phyloP scores from a whole-genome alignment of 805 yeast species.

The Yamadazyma laniorum region DNA sequence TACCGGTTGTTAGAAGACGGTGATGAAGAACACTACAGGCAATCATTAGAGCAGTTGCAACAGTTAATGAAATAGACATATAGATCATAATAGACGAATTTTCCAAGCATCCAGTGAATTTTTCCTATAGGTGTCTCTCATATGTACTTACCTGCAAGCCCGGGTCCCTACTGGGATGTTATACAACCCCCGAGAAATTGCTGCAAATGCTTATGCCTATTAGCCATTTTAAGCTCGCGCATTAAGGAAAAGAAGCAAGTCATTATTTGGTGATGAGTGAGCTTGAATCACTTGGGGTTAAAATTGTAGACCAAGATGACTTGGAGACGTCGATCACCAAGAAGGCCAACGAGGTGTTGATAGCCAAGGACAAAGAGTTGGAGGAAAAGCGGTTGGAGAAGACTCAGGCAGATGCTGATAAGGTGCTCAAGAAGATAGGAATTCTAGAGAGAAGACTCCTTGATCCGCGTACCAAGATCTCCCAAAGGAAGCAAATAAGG shows the following conservation, averaged over 20 bases:
- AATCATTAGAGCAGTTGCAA: conserved; percentile 2
- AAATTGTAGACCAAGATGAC: conserved; percentile 73
- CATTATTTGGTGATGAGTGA: conserved; percentile 12
- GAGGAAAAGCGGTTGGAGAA: conserved; percentile 77
- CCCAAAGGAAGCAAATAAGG: conserved; percentile 54
- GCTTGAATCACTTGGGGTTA: conserved; percentile 33
- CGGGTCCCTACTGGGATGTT: too few species aligned
- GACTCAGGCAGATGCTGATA: conserved; percentile 48
- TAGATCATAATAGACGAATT: too few species aligned
- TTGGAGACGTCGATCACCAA: conserved; percentile 72
- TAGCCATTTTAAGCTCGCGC: background rate
- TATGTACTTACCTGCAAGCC: too few species aligned
- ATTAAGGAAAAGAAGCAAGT: background rate
- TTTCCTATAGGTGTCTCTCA: too few species aligned
- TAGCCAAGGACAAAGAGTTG: conserved; percentile 62
- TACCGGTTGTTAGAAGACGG: conserved; percentile 20
- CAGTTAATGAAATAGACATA: conserved; percentile 3
- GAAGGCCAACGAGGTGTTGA: conserved; percentile 62
- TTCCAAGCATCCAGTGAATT: too few species aligned
- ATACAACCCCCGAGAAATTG: too few species aligned
- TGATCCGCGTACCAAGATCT: conserved; percentile 59
- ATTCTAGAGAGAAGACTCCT: conserved; percentile 48
- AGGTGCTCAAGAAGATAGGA: conserved; percentile 42
- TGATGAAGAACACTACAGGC: conserved; percentile 21
- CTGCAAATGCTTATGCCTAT: background rate